Base-by-base conservation (phyloP, 495 filamentous ascomycete genomes). In the Xylaria palmicola region DNA sequence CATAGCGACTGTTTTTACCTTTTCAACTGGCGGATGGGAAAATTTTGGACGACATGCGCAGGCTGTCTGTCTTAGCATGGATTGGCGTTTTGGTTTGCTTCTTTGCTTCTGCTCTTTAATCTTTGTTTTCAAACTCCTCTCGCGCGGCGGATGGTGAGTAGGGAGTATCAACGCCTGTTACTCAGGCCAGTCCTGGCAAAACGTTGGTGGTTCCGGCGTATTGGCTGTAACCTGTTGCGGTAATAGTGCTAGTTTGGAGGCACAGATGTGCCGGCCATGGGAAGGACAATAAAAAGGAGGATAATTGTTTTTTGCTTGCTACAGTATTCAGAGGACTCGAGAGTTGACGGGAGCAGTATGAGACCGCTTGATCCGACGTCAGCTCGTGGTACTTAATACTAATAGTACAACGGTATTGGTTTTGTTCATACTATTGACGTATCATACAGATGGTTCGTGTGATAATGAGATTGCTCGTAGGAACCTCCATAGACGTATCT, bases 1-100 rank as follows among this genome's bases (percentile, higher is more conserved):
- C 78, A 81, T 79, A 81, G 77, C 78, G 76, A 75, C 77, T 81
- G 78, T 77, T 78, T 70, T 66, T 65, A 66, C 29, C 60, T 64
- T 58, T 70, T 69, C 59, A 58, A 66, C 52, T 57, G 59, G 67
- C 45, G 27, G 24, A 47, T 30, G 65, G 57, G 62, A 44, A 48
- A 64, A 71, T 68, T 62, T 39, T 56, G 13, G 62, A 68, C 65
- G 67, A 68, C 67, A 65, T 66, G 60, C 65, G 41, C 62, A 62
- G 66, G 64, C 61, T 68, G 65, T 69, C 64, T 51, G 63, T 66
- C 64, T 63, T 64, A 66, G 69, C 69, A 72, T 72, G 65, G 65
- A 61, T 60, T 55, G 69, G 69, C 67, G 69, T 72, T 69, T 62
- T 49, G 48, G 54, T 39, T 58, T 65, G 52, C 39, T 54, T 53